phyloP scores from a whole-genome alignment of 164 flowering plant species.

The Magnolia changhungtana region DNA sequence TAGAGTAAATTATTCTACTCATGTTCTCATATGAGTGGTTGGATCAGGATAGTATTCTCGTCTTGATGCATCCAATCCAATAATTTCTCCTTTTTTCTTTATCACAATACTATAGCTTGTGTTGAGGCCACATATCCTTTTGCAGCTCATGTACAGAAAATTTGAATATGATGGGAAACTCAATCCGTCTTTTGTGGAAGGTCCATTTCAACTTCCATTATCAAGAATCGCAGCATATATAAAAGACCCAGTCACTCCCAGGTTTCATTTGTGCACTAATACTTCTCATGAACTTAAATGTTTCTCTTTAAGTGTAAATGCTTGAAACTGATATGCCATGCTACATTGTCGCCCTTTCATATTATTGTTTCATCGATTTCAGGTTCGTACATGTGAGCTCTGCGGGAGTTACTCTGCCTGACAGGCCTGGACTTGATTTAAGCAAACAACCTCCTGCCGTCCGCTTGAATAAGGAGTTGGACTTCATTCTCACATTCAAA shows the following conservation, averaged over 20 bases:
- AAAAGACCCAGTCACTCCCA: constrained; percentile 78
- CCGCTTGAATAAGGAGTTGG: constrained; percentile 92
- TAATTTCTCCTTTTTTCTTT: background rate
- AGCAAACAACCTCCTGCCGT: constrained; percentile 99
- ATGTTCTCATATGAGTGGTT: no score
- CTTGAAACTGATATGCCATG: constrained; percentile 3
- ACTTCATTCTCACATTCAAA: constrained; percentile 80
- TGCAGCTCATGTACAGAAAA: constrained; percentile 98
- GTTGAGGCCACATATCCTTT: constrained; percentile 3
- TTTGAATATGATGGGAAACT: constrained; percentile 94
- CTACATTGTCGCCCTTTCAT: no score
- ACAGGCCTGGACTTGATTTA: constrained; percentile 89
- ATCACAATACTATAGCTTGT: background rate
- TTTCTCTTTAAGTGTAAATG: background rate
- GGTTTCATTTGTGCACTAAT: constrained; percentile 35
- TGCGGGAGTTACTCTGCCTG: constrained; percentile 95
- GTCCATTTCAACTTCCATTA: constrained; percentile 84
- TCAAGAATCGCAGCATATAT: constrained; percentile 69
- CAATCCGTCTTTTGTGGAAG: constrained; percentile 88
- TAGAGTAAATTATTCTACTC: no score
- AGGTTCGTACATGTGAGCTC: constrained; percentile 96
- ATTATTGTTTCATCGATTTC: constrained; percentile 14
- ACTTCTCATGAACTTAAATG: background rate
- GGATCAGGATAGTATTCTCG: no score
- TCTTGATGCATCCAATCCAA: background rate